Base-by-base conservation (phyloP, 306 rosid species). In the Cucurbita maxima region DNA sequence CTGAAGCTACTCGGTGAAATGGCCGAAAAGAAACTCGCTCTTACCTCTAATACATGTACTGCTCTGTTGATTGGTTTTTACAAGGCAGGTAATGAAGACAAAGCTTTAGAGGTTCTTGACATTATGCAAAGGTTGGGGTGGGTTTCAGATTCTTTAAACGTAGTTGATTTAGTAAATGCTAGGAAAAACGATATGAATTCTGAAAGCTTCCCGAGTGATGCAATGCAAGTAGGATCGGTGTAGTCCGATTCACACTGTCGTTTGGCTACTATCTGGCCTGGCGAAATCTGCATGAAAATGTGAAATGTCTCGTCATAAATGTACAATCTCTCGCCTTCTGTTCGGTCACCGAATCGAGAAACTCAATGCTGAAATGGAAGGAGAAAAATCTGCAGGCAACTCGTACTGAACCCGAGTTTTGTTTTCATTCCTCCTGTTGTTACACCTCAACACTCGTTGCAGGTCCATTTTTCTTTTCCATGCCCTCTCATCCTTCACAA, bases 61-160 rank as follows among this genome's bases (percentile, higher is more conserved):
- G 18, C 48, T 59, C 74, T 84, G 72, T 76, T 80, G 43, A 55
- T 64, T 4, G 82, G 85, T 25, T 79, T 77, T 50, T 76, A 75
- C 74, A 66, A 76, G 16, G 54, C 76, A 48, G 82, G 63, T 9
- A 54, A 71, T 68, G 48, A 7, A 63, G 82, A 79, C 40, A 75
- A 71, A 45, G 83, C 88, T n/a, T 79, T 43, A 19, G 48, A 74
- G 80, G 79, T 80, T 57, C 51, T 84, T 38, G 82, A 77, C 66
- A 45, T 72, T 18, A 75, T 80, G 83, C 72, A 79, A 47, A 74
- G 76, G 51, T 82, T 71, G 56, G 80, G 82, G n/a, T 79, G 83
- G 85, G 80, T 81, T 76, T 74, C 83, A 4, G 64, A 63, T 40
- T 79, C 81, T 58, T 50, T 75, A 48, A 77, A 54, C 30, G 58